phyloP scores from a whole-genome alignment of 2,329 filamentous ascomycete genomes.

The Trichoderma sp. region DNA sequence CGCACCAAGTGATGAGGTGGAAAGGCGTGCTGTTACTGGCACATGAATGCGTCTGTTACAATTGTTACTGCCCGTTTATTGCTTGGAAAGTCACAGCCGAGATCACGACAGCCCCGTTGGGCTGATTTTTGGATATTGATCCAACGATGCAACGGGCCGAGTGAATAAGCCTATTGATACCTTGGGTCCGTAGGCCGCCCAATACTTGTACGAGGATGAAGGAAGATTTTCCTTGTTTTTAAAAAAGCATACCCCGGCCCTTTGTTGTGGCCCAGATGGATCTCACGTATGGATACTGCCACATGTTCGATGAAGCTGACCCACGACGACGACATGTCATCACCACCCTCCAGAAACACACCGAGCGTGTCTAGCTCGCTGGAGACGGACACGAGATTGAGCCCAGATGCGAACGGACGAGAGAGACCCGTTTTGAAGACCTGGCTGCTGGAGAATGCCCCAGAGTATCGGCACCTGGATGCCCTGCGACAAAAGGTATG shows the following conservation, averaged over 20 bases:
- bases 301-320: neutral
- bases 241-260: neutral
- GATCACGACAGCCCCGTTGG: neutral
- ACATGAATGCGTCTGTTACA: neutral
- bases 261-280: neutral
- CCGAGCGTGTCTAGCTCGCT: neutral
- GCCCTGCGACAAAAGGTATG: constrained; percentile 5
- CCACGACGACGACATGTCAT: constrained; percentile 9
- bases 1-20: neutral
- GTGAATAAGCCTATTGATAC: neutral
- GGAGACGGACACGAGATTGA: constrained; percentile 2
- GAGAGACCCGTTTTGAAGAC: neutral
- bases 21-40: neutral
- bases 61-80: neutral
- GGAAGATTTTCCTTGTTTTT: neutral
- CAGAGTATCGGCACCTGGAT: neutral
- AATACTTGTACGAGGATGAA: neutral
- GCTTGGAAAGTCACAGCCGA: neutral
- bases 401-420: constrained; percentile 1
- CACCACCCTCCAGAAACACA: neutral
- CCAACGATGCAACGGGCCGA: neutral
- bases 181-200: neutral
- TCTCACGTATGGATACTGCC: neutral
- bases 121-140: neutral
- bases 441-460: constrained; percentile 1